Conservation (phyloP, 2,329 filamentous ascomycete species). For the Microthyrium microscopicum region DNA sequence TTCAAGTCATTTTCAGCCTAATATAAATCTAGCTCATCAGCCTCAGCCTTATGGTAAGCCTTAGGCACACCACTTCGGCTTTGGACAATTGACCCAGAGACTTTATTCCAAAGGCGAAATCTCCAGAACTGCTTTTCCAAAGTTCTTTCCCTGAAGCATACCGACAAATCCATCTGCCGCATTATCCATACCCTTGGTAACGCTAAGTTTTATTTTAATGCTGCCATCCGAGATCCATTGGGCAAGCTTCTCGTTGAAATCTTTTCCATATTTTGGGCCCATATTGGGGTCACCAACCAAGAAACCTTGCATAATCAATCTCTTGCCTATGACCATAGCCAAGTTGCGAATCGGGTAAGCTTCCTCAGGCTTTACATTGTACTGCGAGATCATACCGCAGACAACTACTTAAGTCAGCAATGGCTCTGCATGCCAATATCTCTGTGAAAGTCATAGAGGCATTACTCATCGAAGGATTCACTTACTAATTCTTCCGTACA, state of each 20-base stretch:
- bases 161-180: conserved; percentile 56
- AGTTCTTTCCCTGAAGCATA: conserved; percentile 64
- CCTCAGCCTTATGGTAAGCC: no score
- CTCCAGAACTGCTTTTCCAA: conserved; percentile 72
- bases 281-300: conserved; percentile 51
- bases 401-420: conserved; percentile 18
- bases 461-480: conserved; percentile 14
- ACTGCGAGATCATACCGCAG: conserved; percentile 55
- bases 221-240: conserved; percentile 62
- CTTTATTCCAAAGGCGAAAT: conserved; percentile 22
- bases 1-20: no score
- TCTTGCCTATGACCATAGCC: conserved; percentile 47
- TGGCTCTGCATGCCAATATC: neutral
- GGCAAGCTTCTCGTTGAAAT: conserved; percentile 61
- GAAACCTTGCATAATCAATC: conserved; percentile 58
- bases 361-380: conserved; percentile 46
- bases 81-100: no score
- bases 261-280: conserved; percentile 46
- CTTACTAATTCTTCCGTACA: conserved; percentile 46
- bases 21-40: no score
- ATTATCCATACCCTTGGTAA: conserved; percentile 64
- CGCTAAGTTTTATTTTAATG: conserved; percentile 51
- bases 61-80: no score
- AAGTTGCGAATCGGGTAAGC: conserved; percentile 52
- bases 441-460: neutral